phyloP scores from a whole-genome alignment of 129 eudicot genomes.

The Ambrosia artemisiifolia region DNA sequence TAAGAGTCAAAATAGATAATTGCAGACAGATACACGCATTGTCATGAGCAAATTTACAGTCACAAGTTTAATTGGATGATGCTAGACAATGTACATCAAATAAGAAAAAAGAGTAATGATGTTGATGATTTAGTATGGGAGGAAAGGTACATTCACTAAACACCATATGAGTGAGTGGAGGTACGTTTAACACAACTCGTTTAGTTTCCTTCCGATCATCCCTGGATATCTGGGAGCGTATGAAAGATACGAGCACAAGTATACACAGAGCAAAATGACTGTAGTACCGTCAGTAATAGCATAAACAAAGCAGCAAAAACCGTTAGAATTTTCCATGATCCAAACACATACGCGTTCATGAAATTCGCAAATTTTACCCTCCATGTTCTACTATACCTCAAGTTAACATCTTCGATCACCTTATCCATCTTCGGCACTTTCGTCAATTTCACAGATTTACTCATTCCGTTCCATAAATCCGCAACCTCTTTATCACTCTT shows the following conservation, averaged over 20 bases:
- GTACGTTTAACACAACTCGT: not conserved
- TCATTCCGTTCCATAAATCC: constrained; percentile 79
- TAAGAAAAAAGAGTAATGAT: no score
- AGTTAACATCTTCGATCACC: constrained; percentile 60
- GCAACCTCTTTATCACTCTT: constrained; percentile 73
- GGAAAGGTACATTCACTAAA: no score
- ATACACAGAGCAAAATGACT: constrained; percentile 42
- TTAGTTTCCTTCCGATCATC: not conserved
- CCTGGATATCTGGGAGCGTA: not conserved
- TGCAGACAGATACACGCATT: not conserved
- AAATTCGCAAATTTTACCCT: constrained; percentile 39
- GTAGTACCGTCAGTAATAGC: constrained; percentile 42
- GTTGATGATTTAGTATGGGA: no score
- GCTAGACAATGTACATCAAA: no score
- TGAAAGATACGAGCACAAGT: constrained; percentile 20
- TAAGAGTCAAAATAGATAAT: not conserved
- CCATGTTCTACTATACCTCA: constrained; percentile 45
- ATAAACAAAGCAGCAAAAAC: constrained; percentile 44
- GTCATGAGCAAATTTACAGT: not conserved
- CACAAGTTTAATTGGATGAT: not conserved
- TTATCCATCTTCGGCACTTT: constrained; percentile 54
- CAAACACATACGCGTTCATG: constrained; percentile 36
- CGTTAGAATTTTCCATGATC: constrained; percentile 55
- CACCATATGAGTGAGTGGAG: no score
- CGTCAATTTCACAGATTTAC: constrained; percentile 49